Evolutionary conservation across 2,329 filamentous ascomycete genomes (phyloP).

Genomic region (Cephalotrichum gorgonifer): DNA sequence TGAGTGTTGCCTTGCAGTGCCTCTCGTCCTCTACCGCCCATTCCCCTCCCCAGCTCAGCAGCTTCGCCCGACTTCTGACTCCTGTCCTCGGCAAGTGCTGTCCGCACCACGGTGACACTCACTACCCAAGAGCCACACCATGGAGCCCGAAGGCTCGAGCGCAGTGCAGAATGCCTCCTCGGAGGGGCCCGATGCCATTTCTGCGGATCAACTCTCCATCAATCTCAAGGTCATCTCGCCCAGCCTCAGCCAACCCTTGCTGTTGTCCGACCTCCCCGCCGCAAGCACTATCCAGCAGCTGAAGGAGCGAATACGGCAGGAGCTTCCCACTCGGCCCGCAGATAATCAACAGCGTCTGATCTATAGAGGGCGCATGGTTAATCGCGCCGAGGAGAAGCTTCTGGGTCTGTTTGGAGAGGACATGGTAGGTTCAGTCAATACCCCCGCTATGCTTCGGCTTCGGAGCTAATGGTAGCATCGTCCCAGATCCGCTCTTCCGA

Average conservation of each 20-base stretch:
- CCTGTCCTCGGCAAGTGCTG: background rate
- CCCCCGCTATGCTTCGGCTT: background rate
- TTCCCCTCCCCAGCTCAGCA: background rate
- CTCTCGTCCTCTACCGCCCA: background rate
- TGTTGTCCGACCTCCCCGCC: conserved; percentile 35
- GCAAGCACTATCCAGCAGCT: conserved; percentile 45
- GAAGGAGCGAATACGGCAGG: conserved; percentile 46
- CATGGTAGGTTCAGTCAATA: conserved; percentile 30
- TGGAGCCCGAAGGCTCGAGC: conserved; percentile 1
- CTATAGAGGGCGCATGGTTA: conserved; percentile 45
- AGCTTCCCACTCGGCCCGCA: conserved; percentile 35
- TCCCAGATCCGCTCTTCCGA: conserved; percentile 31
- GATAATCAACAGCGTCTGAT: conserved; percentile 50
- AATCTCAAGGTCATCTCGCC: conserved; percentile 51
- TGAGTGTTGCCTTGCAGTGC: background rate
- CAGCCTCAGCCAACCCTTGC: conserved; percentile 38
- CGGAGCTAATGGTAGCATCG: background rate
- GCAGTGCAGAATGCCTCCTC: background rate
- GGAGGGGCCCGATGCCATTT: conserved; percentile 6
- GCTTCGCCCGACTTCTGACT: background rate
- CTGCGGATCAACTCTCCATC: conserved; percentile 28
- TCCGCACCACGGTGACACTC: background rate
- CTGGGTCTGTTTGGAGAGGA: conserved; percentile 46
- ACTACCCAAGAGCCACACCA: background rate
- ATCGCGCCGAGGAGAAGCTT: conserved; percentile 44